phyloP scores from a whole-genome alignment of 1,284 basidiomycete genomes.

The Hypsizygus ulmarius region DNA sequence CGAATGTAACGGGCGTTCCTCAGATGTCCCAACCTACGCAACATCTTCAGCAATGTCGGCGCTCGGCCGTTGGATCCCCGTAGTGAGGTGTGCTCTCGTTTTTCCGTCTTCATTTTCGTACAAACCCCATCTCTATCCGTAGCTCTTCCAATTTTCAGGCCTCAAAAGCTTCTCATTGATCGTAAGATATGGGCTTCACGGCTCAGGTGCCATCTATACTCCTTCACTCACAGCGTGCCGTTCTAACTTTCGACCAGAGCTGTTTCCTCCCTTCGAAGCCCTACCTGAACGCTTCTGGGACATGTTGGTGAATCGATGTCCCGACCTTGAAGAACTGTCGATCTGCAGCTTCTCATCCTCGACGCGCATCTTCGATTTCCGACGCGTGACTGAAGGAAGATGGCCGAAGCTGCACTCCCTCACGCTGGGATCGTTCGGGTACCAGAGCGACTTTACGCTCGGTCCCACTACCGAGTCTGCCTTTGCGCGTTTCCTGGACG shows the following conservation, averaged over 20 bases:
- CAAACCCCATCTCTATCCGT: neutral
- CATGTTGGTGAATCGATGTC: conserved; percentile 42
- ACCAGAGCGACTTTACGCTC: conserved; percentile 39
- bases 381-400: conserved; percentile 29
- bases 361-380: conserved; percentile 37
- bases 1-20: conserved; percentile 1
- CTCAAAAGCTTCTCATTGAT: conserved; percentile 43
- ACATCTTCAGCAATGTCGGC: conserved; percentile 42
- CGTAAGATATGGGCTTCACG: conserved; percentile 40
- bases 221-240: conserved; percentile 4
- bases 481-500: conserved; percentile 32
- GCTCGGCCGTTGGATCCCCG: conserved; percentile 29
- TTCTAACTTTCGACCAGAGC: conserved; percentile 20
- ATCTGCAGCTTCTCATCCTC: conserved; percentile 46
- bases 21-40: conserved; percentile 40
- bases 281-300: conserved; percentile 41
- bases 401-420: conserved; percentile 38
- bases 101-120: neutral
- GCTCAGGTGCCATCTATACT: conserved; percentile 25
- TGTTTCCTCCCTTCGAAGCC: conserved; percentile 35
- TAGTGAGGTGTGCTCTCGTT: conserved; percentile 25
- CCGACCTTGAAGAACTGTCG: conserved; percentile 41
- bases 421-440: conserved; percentile 46
- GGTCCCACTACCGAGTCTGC: conserved; percentile 27
- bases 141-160: conserved; percentile 40